Percentiles rank a stretch among this genome's conserved stretches.
phyloP scores from a whole-genome alignment of 768 basidiomycete species.

The Psilocybe tampanensis region DNA sequence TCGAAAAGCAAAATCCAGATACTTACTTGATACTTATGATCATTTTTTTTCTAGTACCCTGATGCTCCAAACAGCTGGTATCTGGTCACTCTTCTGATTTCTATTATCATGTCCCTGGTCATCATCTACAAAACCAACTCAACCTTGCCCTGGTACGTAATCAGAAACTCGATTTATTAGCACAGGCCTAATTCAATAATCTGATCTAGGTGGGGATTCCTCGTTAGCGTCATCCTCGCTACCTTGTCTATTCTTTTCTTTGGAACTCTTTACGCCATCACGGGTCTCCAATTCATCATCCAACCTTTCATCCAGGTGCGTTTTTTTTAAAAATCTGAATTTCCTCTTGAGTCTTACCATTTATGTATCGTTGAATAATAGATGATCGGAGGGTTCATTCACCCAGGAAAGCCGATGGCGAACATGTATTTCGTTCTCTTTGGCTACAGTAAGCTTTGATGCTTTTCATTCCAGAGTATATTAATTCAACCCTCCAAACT shows the following conservation, averaged over 20 bases:
- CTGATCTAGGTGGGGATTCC: constrained; percentile 47
- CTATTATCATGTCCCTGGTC: constrained; percentile 44
- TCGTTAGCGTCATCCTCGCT: constrained; percentile 44
- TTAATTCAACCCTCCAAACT: not conserved
- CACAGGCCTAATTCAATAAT: not conserved
- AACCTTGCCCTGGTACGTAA: constrained; percentile 46
- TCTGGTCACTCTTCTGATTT: constrained; percentile 38
- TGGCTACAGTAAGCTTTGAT: constrained; percentile 41
- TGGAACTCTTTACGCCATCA: constrained; percentile 46
- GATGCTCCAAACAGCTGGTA: constrained; percentile 65
- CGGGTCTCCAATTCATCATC: constrained; percentile 46
- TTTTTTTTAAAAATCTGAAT: not conserved
- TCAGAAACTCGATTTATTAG: not conserved
- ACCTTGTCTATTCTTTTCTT: constrained; percentile 49
- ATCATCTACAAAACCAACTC: constrained; percentile 50
- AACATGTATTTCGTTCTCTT: constrained; percentile 65
- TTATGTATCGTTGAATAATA: constrained; percentile 27
- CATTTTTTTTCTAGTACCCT: constrained; percentile 40
- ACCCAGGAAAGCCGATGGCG: constrained; percentile 66
- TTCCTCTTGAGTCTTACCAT: constrained; percentile 28
- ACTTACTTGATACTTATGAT: no score
- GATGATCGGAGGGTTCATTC: constrained; percentile 62
- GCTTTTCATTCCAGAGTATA: not conserved
- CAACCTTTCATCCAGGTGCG: constrained; percentile 54
- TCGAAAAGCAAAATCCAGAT: not conserved